Conservation (phyloP, 2,329 filamentous ascomycete species). For the Fusarium pseudoanthophilum region DNA sequence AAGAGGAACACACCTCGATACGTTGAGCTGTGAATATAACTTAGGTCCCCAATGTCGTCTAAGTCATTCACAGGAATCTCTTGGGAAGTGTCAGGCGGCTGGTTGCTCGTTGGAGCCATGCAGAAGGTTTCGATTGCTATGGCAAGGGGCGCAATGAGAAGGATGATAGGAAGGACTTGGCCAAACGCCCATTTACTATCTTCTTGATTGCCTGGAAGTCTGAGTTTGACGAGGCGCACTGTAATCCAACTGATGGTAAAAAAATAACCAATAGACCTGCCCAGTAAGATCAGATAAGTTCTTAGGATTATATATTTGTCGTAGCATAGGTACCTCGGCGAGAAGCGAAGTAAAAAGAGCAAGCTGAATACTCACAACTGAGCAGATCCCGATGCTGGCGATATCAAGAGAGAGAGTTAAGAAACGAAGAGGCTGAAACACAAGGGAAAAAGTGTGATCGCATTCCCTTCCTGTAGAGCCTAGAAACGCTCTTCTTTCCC, state of each 20-base stretch:
- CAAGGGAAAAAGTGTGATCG: not conserved
- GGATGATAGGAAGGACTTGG: not conserved
- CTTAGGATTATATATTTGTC: too few species aligned
- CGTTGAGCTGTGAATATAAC: fast-evolving
- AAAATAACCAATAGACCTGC: not conserved
- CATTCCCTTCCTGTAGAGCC: not conserved
- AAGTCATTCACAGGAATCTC: too few species aligned
- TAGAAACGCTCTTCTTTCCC: fast-evolving
- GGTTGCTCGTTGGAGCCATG: not conserved
- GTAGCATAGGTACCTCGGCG: too few species aligned
- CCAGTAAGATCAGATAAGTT: not conserved
- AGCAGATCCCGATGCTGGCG: too few species aligned
- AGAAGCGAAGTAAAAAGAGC: not conserved
- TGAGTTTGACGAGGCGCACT: not conserved
- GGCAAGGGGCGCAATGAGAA: not conserved
- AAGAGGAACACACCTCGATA: not conserved
- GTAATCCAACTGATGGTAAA: not conserved
- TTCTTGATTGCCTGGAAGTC: not conserved
- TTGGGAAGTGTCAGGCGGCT: too few species aligned
- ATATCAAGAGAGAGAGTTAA: too few species aligned
- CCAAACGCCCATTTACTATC: slow-evolving; percentile 14
- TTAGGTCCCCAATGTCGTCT: not conserved
- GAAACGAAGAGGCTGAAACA: fast-evolving
- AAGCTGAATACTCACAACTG: not conserved
- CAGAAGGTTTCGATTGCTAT: not conserved